Percentiles rank a stretch among this genome's conserved stretches.
Conservation (phyloP, 1,139 yeast species). For the Hansenula lynferdii region DNA sequence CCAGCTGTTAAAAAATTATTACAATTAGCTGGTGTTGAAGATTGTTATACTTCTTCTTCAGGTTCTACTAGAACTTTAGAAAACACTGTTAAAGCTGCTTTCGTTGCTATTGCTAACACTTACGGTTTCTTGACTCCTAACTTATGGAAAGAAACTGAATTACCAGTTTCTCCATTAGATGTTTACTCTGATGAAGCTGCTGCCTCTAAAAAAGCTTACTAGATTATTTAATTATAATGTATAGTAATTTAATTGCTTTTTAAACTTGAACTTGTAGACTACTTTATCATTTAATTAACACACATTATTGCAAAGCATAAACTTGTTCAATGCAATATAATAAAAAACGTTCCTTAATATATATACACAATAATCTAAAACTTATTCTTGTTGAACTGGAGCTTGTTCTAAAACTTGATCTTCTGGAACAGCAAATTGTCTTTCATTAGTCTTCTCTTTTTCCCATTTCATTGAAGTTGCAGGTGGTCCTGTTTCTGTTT, state of each 20-base stretch:
- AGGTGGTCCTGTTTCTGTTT: slow-evolving; percentile 28
- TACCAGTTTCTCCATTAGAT: slow-evolving; percentile 92
- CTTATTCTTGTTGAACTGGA: slow-evolving; percentile 37
- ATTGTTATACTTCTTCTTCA: slow-evolving; percentile 96
- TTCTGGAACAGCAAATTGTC: slow-evolving; percentile 76
- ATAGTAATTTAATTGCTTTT: slow-evolving; percentile 7
- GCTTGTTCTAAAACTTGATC: slow-evolving; percentile 73
- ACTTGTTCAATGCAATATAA: too few species aligned
- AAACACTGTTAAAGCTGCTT: slow-evolving; percentile 99
- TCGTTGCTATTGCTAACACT: slow-evolving; percentile 99
- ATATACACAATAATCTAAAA: background rate
- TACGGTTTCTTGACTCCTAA: slow-evolving; percentile 99
- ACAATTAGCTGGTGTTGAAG: slow-evolving; percentile 99
- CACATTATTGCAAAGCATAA: too few species aligned
- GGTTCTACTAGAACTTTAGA: slow-evolving; percentile 99
- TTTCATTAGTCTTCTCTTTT: slow-evolving; percentile 44
- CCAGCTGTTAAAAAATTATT: slow-evolving; percentile 99
- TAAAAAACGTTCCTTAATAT: background rate
- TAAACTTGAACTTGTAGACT: slow-evolving; percentile 1
- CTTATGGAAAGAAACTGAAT: slow-evolving; percentile 89
- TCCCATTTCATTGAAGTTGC: slow-evolving; percentile 18
- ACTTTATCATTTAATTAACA: background rate
- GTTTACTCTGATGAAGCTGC: slow-evolving; percentile 83
- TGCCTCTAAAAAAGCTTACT: slow-evolving; percentile 69
- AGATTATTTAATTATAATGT: slow-evolving; percentile 20